Conservation (phyloP, 352 stramenopile species). For the Phytophthora pini region DNA sequence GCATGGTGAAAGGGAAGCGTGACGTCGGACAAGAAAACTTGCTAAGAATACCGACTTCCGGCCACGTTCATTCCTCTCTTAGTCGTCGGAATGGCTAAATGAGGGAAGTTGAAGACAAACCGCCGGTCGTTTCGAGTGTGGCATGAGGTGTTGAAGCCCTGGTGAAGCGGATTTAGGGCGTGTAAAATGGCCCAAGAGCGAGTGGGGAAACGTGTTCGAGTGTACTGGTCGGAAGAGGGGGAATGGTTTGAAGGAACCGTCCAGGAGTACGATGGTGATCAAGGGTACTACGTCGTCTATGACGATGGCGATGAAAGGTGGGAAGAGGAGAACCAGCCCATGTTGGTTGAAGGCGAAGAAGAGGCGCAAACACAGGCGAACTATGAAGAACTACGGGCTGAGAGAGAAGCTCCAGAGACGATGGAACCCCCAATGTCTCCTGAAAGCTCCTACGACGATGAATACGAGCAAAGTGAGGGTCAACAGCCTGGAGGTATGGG, state of each 20-base stretch:
- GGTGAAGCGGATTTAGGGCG: conserved; percentile 23
- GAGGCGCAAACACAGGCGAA: conserved; percentile 13
- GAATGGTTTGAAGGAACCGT: conserved; percentile 76
- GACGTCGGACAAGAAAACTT: conserved; percentile 26
- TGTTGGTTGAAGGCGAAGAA: conserved; percentile 49
- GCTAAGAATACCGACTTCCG: conserved; percentile 36
- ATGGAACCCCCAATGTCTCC: conserved; percentile 58
- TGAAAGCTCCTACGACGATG: conserved; percentile 36
- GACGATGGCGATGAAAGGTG: conserved; percentile 86
- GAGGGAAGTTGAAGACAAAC: conserved; percentile 2
- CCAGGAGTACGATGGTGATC: conserved; percentile 39
- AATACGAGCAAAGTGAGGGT: conserved; percentile 30
- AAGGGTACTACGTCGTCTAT: conserved; percentile 77
- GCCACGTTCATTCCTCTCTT: conserved; percentile 1
- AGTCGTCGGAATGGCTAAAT: conserved; percentile 23
- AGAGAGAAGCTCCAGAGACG: conserved; percentile 27
- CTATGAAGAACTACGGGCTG: conserved; percentile 10
- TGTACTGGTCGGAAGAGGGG: conserved; percentile 77
- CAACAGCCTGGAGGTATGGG: conserved; percentile 1
- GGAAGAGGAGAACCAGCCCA: conserved; percentile 48
- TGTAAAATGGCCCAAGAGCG: conserved; percentile 24
- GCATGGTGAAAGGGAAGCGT: conserved; percentile 10
- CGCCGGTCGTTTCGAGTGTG: conserved; percentile 32
- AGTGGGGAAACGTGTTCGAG: conserved; percentile 68
- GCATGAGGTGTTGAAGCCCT: conserved; percentile 19